Evolutionary conservation across 805 yeast species (phyloP).

Genomic region (Pichia nanzhaoensis): DNA sequence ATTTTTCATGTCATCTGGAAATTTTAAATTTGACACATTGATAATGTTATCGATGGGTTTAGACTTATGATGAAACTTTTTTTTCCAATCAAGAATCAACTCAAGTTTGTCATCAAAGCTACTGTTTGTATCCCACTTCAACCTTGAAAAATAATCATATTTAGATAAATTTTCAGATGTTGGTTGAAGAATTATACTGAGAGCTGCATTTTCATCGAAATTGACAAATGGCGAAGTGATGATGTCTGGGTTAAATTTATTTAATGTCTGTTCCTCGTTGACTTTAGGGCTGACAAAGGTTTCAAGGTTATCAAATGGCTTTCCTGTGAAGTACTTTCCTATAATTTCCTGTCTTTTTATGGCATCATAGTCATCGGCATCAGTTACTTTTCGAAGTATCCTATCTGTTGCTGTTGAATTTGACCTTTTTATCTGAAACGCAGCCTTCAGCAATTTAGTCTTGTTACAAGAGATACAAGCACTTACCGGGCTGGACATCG

Average conservation of each 20-base stretch:
- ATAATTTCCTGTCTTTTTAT: neutral
- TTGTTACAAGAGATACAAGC: too few relatives aligned
- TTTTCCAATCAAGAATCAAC: neutral
- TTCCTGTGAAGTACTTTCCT: slow-evolving; percentile 1
- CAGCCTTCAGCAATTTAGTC: too few relatives aligned
- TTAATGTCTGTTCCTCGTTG: neutral
- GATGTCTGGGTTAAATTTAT: slow-evolving; percentile 1
- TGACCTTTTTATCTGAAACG: too few relatives aligned
- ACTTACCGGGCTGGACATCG: too few relatives aligned
- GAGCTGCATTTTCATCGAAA: slow-evolving; percentile 13
- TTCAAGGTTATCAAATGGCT: slow-evolving; percentile 7
- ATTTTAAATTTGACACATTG: slow-evolving; percentile 1
- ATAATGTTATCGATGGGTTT: neutral
- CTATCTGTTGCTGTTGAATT: neutral
- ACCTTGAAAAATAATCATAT: slow-evolving; percentile 15
- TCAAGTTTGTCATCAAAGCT: slow-evolving; percentile 2
- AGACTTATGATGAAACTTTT: neutral
- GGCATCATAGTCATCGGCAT: neutral
- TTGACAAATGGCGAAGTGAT: slow-evolving; percentile 11
- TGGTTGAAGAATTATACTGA: slow-evolving; percentile 13
- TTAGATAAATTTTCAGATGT: slow-evolving; percentile 7
- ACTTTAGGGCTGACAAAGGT: neutral
- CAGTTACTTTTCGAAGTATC: neutral
- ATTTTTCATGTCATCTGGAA: slow-evolving; percentile 5
- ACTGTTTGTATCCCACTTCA: slow-evolving; percentile 14